These are phyloP conservation scores for Pseudozyma thailandica DNA, from an alignment of 1,284 basidiomycete genomes.

Conservation along the genomic window DNA sequence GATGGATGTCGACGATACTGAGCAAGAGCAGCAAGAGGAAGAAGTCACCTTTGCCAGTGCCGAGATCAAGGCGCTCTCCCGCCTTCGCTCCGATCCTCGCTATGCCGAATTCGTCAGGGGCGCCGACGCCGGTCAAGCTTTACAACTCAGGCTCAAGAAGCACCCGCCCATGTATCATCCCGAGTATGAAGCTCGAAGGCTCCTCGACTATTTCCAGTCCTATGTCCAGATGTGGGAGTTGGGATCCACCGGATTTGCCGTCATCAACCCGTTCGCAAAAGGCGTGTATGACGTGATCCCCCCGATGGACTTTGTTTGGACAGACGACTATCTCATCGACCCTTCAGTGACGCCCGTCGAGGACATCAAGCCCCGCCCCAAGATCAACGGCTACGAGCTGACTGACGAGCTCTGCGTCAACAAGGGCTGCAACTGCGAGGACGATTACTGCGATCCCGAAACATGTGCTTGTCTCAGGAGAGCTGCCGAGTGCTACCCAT, in stretches of 20 bases:
- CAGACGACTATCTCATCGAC: slow-evolving; percentile 41
- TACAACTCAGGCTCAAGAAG: slow-evolving; percentile 17
- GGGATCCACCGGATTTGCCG: slow-evolving; percentile 19
- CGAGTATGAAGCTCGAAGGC: slow-evolving; percentile 10
- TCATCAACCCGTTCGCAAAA: slow-evolving; percentile 11
- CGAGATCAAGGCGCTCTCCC: slow-evolving; percentile 37
- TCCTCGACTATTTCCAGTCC: slow-evolving; percentile 27
- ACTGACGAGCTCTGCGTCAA: slow-evolving; percentile 34
- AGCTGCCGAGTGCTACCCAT: slow-evolving; percentile 28
- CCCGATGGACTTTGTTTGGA: slow-evolving; percentile 53
- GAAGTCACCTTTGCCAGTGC: slow-evolving; percentile 27
- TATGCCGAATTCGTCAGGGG: slow-evolving; percentile 8
- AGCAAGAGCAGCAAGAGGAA: slow-evolving; percentile 1
- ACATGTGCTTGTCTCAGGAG: slow-evolving; percentile 48
- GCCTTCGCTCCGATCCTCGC: slow-evolving; percentile 9
- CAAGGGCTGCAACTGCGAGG: slow-evolving; percentile 44
- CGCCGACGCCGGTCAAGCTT: slow-evolving; percentile 28
- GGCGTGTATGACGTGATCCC: slow-evolving; percentile 46
- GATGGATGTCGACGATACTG: neutral
- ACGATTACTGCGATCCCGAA: slow-evolving; percentile 47
- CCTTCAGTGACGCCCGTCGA: slow-evolving; percentile 18
- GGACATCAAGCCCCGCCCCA: slow-evolving; percentile 4
- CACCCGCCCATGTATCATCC: slow-evolving; percentile 6
- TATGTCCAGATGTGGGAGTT: slow-evolving; percentile 43
- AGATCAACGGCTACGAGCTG: slow-evolving; percentile 26